Evolutionary conservation across 176 grass and related monocot genomes (phyloP).

Genomic region (Zea mays): Zm-B73-REFERENCE-NAM-5.0 NC_050099.1:156196001-156196500

Average conservation of each 20-base stretch:
- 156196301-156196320: background rate
- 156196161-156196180: no score
- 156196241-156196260: conserved; percentile 73
- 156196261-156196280: conserved; percentile 82
- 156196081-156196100: background rate
- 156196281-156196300: rapidly evolving
- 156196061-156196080: no score
- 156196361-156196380: conserved; percentile 59
- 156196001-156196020: conserved; percentile 66
- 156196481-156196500: background rate
- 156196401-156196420: conserved; percentile 46
- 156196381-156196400: conserved; percentile 62
- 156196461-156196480: conserved; percentile 89
- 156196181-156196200: no score
- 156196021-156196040: conserved; percentile 49
- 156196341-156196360: conserved; percentile 76
- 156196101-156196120: conserved; percentile 60
- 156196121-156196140: conserved; percentile 99
- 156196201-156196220: no score
- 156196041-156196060: no score
- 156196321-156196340: background rate
- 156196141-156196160: background rate
- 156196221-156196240: background rate
- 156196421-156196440: conserved; percentile 90
- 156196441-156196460: conserved; percentile 43